Evolutionary conservation across 495 filamentous ascomycete genomes (phyloP), one percentile per base, ranked within the genome.

Genomic region (Trichoderma parareesei): DNA sequence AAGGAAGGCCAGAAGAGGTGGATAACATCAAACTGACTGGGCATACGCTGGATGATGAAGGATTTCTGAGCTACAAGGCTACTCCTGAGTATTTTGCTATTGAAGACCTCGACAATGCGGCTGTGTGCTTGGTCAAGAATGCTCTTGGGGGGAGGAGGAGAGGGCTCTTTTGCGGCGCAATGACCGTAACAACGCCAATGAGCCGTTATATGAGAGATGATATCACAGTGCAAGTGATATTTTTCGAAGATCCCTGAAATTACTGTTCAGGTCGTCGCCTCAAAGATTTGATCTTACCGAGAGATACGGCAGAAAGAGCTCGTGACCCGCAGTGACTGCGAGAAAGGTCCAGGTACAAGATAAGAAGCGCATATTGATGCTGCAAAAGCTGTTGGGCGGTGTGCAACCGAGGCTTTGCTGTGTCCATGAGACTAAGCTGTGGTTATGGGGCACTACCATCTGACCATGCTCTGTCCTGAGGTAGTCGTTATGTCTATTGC

Each of bases 201-300:
- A 79, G 79, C 14, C 74, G 84, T 48, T 67, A 72, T 64, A 71
- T 79, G 18, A 68, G 79, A 48, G 86, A 88, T 71, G 86, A 88
- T 71, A 80, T 83, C 6, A 86, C 85, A 4, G 80, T 88, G 33
- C 82, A 88, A 67, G 86, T 89, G 5, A 77, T 84, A 20, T 88
- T 89, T 71, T 88, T 88, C 62, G 37, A 38, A 38, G 61, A 63
- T n/a, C 61, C 61, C 20, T 49, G 16, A 18, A 8, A 49, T 0
- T 27, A 27, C 27, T 27, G 27, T 27, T 27, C 27, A 27, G 27
- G 27, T 27, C 27, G 27, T 27, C 27, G 27, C 27, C 27, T 27
- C 27, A 27, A 27, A 27, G 27, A 27, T 27, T 27, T 27, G 27
- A 27, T 27, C 2, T 27, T 27, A 27, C 27, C 27, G 27, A 27